Conservation (phyloP, 2,329 filamentous ascomycete species). For the Diaporthe citriasiana region DNA sequence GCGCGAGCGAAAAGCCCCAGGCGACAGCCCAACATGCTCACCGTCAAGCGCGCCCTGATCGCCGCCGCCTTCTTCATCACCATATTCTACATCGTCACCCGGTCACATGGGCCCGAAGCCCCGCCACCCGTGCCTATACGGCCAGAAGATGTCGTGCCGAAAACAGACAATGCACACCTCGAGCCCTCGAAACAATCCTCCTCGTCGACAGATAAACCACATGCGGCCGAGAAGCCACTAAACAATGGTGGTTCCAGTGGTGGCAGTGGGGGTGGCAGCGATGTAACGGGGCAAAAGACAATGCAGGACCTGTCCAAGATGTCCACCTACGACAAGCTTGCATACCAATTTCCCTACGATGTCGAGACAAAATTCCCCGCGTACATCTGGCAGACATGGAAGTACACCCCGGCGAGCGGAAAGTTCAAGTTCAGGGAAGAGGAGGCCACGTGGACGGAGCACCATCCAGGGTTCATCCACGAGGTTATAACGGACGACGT, state of each 20-base stretch:
- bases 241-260: constrained; percentile 42
- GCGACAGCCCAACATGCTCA: constrained; percentile 73
- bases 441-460: constrained; percentile 89
- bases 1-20: constrained; percentile 23
- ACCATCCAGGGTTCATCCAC: constrained; percentile 93
- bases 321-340: constrained; percentile 83
- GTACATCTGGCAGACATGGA: constrained; percentile 99
- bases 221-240: constrained; percentile 38
- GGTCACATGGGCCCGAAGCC: constrained; percentile 63
- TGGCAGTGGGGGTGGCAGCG: constrained; percentile 15
- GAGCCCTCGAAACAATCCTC: constrained; percentile 46
- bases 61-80: constrained; percentile 78
- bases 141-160: constrained; percentile 52
- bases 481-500: constrained; percentile 96
- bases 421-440: constrained; percentile 86
- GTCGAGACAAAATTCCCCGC: constrained; percentile 90
- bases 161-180: constrained; percentile 43
- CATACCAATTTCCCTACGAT: constrained; percentile 95
- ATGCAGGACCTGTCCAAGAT: constrained; percentile 79
- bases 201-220: constrained; percentile 41
- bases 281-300: constrained; percentile 65
- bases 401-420: constrained; percentile 81
- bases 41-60: constrained; percentile 81
- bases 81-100: constrained; percentile 78
- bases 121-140: constrained; percentile 49